Evolutionary conservation across 306 rosid species (phyloP).

Genomic region (Lupinus albus): DNA sequence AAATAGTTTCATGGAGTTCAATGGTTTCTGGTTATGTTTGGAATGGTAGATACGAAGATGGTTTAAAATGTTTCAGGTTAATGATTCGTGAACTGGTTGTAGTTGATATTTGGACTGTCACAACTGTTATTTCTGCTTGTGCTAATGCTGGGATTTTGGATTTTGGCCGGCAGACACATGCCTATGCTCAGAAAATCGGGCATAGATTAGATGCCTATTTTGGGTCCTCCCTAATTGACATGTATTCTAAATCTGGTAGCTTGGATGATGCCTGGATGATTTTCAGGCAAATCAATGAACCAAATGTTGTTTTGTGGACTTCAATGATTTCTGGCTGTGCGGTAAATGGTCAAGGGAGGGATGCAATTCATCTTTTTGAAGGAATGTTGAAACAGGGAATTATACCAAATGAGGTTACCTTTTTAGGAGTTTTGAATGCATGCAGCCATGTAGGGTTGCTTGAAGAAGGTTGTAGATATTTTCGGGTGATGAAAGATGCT

Average conservation of each 20-base stretch:
- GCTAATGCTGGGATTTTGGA: conserved; percentile 60
- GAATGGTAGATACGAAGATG: conserved; percentile 65
- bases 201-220: conserved; percentile 59
- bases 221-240: conserved; percentile 71
- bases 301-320: conserved; percentile 74
- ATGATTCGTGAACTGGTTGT: conserved; percentile 57
- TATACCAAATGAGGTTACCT: conserved; percentile 77
- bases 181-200: conserved; percentile 65
- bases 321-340: conserved; percentile 81
- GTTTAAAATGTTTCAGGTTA: conserved; percentile 59
- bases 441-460: conserved; percentile 84
- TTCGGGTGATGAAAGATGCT: conserved; percentile 73
- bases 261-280: conserved; percentile 60
- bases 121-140: conserved; percentile 77
- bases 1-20: conserved; percentile 69
- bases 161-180: conserved; percentile 73
- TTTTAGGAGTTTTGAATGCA: conserved; percentile 76
- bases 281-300: conserved; percentile 52
- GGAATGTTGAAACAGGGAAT: conserved; percentile 62
- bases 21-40: conserved; percentile 75
- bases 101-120: conserved; percentile 67
- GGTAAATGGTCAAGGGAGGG: conserved; percentile 70
- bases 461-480: conserved; percentile 70
- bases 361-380: conserved; percentile 63
- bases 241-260: conserved; percentile 88